A percentile compares a stretch with the other conserved stretches of the same genome.
These are phyloP conservation scores for Neospora caninum DNA, from an alignment of 169 alveolate genomes.

Conservation along the genomic window DNA sequence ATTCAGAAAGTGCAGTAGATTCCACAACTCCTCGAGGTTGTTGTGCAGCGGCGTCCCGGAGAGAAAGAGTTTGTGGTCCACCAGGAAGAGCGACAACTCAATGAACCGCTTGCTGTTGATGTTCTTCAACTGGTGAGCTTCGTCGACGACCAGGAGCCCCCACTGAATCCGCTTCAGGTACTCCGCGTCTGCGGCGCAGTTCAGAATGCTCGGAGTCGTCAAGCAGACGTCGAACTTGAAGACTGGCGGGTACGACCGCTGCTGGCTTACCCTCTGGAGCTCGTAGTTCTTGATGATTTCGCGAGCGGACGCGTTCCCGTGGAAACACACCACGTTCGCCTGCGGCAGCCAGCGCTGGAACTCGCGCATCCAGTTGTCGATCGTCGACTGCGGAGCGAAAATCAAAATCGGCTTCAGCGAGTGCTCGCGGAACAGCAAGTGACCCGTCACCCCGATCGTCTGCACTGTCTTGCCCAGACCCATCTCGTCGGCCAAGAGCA, in stretches of 20 bases:
- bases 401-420: constrained; percentile 91
- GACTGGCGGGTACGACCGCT: constrained; percentile 32
- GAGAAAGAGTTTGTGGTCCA: constrained; percentile 54
- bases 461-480: constrained; percentile 96
- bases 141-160: constrained; percentile 94
- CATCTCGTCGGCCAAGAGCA: constrained; percentile 95
- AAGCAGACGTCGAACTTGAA: constrained; percentile 82
- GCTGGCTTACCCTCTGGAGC: constrained; percentile 74
- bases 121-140: constrained; percentile 96
- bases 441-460: constrained; percentile 91
- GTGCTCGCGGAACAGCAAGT: constrained; percentile 85
- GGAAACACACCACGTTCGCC: constrained; percentile 91
- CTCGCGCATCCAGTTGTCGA: constrained; percentile 96
- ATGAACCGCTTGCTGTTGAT: constrained; percentile 88
- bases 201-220: constrained; percentile 89
- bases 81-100: constrained; percentile 67
- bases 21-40: constrained; percentile 96
- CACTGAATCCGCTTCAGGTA: constrained; percentile 86
- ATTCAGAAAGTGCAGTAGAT: constrained; percentile 93
- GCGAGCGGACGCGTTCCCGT: constrained; percentile 92
- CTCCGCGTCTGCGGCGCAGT: constrained; percentile 88
- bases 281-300: constrained; percentile 87
- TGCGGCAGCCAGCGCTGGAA: constrained; percentile 93
- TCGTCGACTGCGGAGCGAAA: constrained; percentile 96
- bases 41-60: constrained; percentile 96